phyloP scores from a whole-genome alignment of 163 green algal genomes.

The Trebouxia gelatinosa region DNA sequence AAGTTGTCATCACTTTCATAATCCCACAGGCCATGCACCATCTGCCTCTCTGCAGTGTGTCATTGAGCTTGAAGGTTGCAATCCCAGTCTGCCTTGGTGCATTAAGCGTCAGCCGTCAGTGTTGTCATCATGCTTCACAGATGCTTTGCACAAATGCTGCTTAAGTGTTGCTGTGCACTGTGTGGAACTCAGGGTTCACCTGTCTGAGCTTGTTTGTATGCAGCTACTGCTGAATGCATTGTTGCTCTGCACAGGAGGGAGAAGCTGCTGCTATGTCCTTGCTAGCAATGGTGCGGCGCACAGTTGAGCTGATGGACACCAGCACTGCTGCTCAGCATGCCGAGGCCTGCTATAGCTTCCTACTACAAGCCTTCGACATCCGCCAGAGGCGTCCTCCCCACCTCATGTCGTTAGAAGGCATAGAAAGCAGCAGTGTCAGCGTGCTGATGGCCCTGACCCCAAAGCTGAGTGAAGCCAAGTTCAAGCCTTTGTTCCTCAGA shows the following conservation, averaged over 20 bases:
- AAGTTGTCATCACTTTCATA: too few relatives aligned
- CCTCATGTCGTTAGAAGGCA: not conserved
- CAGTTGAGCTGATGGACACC: conserved; percentile 58
- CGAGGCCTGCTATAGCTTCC: conserved; percentile 68
- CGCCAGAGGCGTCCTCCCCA: conserved; percentile 44
- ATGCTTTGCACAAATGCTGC: too few relatives aligned
- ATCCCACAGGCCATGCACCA: too few relatives aligned
- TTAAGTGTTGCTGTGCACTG: too few relatives aligned
- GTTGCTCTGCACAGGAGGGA: conserved; percentile 41
- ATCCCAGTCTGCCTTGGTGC: too few relatives aligned
- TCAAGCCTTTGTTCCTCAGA: conserved; percentile 85
- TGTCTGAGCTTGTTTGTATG: too few relatives aligned
- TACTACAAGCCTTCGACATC: conserved; percentile 76
- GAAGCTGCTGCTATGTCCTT: conserved; percentile 45
- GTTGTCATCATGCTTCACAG: too few relatives aligned
- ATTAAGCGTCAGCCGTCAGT: too few relatives aligned
- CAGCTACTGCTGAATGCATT: too few relatives aligned
- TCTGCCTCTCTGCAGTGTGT: too few relatives aligned
- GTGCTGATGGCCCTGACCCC: conserved; percentile 68
- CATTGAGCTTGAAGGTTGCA: too few relatives aligned
- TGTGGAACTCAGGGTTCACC: too few relatives aligned
- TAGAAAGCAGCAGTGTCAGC: conserved; percentile 9
- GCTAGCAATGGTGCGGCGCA: conserved; percentile 51
- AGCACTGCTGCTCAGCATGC: conserved; percentile 54
- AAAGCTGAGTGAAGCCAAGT: conserved; percentile 81